Conservation (phyloP, 371 early-diverging fungal genomes). For the Mucor racemosus region DNA sequence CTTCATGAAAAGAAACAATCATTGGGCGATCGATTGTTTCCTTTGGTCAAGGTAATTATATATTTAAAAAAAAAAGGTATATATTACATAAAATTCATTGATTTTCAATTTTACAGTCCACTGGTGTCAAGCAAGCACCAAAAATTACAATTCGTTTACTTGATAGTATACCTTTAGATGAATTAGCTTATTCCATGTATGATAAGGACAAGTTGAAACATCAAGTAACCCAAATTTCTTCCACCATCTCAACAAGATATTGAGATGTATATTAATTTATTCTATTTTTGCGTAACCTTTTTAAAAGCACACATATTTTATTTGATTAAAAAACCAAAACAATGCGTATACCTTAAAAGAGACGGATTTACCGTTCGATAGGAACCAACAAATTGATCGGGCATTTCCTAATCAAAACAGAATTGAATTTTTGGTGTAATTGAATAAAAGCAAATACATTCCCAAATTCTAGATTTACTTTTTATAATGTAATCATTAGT, state of each 20-base stretch:
- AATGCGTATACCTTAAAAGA: too few relatives aligned
- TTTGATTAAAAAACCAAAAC: too few relatives aligned
- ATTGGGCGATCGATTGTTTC: slow-evolving; percentile 48
- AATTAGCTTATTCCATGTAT: slow-evolving; percentile 54
- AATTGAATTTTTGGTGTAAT: too few relatives aligned
- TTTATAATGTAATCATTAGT: too few relatives aligned
- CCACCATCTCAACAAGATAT: slow-evolving; percentile 7
- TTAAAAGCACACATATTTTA: background rate
- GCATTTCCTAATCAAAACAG: too few relatives aligned
- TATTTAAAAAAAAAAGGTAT: slow-evolving; percentile 1
- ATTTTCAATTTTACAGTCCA: slow-evolving; percentile 26
- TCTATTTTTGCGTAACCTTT: background rate
- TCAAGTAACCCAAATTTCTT: slow-evolving; percentile 12
- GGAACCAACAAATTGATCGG: too few relatives aligned
- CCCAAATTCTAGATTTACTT: too few relatives aligned
- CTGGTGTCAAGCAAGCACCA: slow-evolving; percentile 44
- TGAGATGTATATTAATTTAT: background rate
- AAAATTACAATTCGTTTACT: slow-evolving; percentile 53
- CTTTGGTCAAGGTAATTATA: slow-evolving; percentile 41
- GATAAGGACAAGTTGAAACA: slow-evolving; percentile 33
- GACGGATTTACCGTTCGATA: too few relatives aligned
- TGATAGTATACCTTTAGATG: slow-evolving; percentile 50
- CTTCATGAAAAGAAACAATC: slow-evolving; percentile 43
- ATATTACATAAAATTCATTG: background rate
- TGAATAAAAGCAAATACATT: too few relatives aligned